Conservation (phyloP, 1,284 basidiomycete genomes). For the Lignosus rhinocerotis region DNA sequence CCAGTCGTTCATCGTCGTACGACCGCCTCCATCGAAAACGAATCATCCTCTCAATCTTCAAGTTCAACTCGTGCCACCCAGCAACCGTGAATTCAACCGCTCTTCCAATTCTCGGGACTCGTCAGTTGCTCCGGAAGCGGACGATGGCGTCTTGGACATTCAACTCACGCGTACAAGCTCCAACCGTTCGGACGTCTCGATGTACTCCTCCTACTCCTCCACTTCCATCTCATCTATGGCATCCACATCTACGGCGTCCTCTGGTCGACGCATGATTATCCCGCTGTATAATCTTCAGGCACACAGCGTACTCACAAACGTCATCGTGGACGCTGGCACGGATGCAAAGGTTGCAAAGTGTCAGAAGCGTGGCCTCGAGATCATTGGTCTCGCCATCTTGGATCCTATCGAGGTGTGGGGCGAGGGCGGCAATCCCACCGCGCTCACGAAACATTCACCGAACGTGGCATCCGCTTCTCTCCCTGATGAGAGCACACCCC, state of each 20-base stretch:
- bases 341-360: slow-evolving; percentile 95
- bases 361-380: slow-evolving; percentile 80
- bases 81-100: slow-evolving; percentile 45
- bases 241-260: slow-evolving; percentile 48
- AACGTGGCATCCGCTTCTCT: slow-evolving; percentile 15
- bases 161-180: slow-evolving; percentile 40
- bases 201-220: slow-evolving; percentile 43
- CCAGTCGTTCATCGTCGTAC: slow-evolving; percentile 84
- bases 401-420: slow-evolving; percentile 84
- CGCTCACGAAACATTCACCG: slow-evolving; percentile 15
- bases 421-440: slow-evolving; percentile 20
- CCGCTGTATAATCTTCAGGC: slow-evolving; percentile 93
- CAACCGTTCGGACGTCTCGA: slow-evolving; percentile 50
- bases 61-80: slow-evolving; percentile 85
- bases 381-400: slow-evolving; percentile 74
- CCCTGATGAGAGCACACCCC: slow-evolving; percentile 17
- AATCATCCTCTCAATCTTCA: slow-evolving; percentile 93
- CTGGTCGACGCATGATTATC: slow-evolving; percentile 75
- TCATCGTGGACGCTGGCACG: slow-evolving; percentile 90
- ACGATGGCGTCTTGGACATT: slow-evolving; percentile 35
- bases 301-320: slow-evolving; percentile 91
- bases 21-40: slow-evolving; percentile 80
- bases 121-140: slow-evolving; percentile 33
- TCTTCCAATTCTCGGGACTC: slow-evolving; percentile 40
- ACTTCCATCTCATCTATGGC: slow-evolving; percentile 52